phyloP scores from a whole-genome alignment of 2,329 filamentous ascomycete species.

The Rutstroemia sp. region DNA sequence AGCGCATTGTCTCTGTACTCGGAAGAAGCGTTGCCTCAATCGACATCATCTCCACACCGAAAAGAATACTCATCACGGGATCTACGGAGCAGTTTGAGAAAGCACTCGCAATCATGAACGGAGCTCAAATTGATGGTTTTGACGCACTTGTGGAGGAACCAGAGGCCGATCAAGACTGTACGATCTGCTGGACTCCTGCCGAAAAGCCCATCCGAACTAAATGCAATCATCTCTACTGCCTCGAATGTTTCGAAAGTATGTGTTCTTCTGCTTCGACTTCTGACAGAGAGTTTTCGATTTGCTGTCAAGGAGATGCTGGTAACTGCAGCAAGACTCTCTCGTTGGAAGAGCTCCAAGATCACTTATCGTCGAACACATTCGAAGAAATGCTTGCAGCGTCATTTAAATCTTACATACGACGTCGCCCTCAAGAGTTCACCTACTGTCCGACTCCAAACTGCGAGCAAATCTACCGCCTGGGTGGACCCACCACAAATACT shows the following conservation, averaged over 20 bases:
- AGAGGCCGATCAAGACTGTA: not conserved
- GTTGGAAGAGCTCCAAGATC: not conserved
- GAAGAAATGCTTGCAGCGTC: not conserved
- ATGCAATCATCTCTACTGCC: not conserved
- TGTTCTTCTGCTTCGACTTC: not conserved
- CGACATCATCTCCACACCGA: not conserved
- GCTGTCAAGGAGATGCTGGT: not conserved
- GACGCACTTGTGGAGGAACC: not conserved
- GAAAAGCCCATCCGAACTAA: not conserved
- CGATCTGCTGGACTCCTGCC: not conserved
- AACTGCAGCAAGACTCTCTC: not conserved
- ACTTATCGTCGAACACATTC: not conserved
- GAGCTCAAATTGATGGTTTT: not conserved
- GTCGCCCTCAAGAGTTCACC: not conserved
- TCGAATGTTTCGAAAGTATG: not conserved
- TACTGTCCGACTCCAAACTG: not conserved
- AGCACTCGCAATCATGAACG: not conserved
- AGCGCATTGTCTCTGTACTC: too few species aligned
- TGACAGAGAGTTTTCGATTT: not conserved
- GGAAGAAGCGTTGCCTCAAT: not conserved
- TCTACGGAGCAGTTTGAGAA: not conserved
- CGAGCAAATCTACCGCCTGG: not conserved
- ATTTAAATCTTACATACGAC: not conserved
- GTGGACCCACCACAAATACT: not conserved
- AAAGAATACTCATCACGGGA: not conserved